A percentile compares a stretch with the other conserved stretches of the same genome.
These are phyloP conservation scores for Canavalia gladiata DNA, from an alignment of 306 rosid species.

Conservation along the genomic window DNA sequence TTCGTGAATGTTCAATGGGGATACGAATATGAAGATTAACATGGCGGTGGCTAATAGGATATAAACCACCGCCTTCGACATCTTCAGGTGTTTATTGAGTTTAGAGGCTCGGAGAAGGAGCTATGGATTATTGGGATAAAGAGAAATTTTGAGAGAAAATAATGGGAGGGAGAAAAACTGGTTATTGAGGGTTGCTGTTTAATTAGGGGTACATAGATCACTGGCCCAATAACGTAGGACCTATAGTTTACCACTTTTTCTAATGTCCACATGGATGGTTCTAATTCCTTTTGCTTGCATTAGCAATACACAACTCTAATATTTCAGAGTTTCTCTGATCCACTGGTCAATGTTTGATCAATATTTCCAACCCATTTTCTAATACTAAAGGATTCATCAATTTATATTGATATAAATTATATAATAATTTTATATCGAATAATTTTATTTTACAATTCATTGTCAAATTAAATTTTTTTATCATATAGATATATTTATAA, in stretches of 20 bases:
- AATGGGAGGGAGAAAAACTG: slow-evolving; percentile 42
- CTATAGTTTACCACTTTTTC: slow-evolving; percentile 6
- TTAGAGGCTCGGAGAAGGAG: not conserved
- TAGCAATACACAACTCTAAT: not conserved
- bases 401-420: too few species aligned
- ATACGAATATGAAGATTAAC: slow-evolving; percentile 49
- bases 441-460: too few species aligned
- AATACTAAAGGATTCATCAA: not conserved
- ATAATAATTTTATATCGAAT: too few species aligned
- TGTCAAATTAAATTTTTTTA: too few species aligned
- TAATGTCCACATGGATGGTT: slow-evolving; percentile 24
- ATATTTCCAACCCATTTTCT: not conserved
- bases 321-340: not conserved
- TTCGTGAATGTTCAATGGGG: slow-evolving; percentile 31
- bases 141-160: slow-evolving; percentile 21
- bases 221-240: not conserved
- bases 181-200: slow-evolving; percentile 52
- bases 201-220: not conserved
- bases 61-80: slow-evolving; percentile 83
- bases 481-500: too few species aligned
- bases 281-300: slow-evolving; percentile 24
- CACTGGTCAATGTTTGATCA: not conserved
- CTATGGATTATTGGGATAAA: not conserved
- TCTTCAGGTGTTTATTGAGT: slow-evolving; percentile 17
- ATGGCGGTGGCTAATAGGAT: slow-evolving; percentile 66